Base-by-base conservation (phyloP, 1,284 basidiomycete genomes). In the Volvariella surrecta region DNA sequence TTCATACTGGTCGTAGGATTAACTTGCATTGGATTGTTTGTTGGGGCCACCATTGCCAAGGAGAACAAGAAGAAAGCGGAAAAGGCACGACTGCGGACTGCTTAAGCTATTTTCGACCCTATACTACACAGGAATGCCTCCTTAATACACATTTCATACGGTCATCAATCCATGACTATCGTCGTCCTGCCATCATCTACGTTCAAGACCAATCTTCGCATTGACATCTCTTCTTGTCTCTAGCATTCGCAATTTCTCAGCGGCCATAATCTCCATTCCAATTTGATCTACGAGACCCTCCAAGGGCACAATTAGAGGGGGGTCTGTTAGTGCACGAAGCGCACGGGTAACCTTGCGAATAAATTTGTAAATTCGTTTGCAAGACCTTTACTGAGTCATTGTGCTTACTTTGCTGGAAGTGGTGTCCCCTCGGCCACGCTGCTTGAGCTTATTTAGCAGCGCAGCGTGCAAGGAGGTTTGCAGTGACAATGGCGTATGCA, bases 1-100 rank as follows among this genome's bases (percentile, higher is more conserved):
- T 76, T 90, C 56, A 67, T 92, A 30, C 75, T 97, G 3, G 70
- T 92, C 4, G 56, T 87, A 4, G 92, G 91, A 11, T 63, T 94
- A 38, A 71, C 81, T 7, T 82, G 71, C 13, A 82, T 96, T 39
- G 87, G 86, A 7, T 58, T 73, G 30, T 93, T 96, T 60, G 64
- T 95, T 22, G 88, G 84, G 2, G 70, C 66, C 16, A 90, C 89
- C 3, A 73, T 90, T 44, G 61, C 82, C 41, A 80, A 78, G 54
- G 89, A 92, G 62, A 87, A 82, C 37, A 66, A 69, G 53, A 87
- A 75, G 62, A 74, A 70, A 47, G 76, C 71, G n/a, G 68, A 73
- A 50, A 78, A 73, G 50, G 73, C 74, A 13, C 69, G 67, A 45
- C 56, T 71, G 51, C 70, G 81, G 43, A 66, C 71, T 32, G 78